Evolutionary conservation across 2,329 filamentous ascomycete species (phyloP).

Genomic region (Stemphylium vesicarium): DNA sequence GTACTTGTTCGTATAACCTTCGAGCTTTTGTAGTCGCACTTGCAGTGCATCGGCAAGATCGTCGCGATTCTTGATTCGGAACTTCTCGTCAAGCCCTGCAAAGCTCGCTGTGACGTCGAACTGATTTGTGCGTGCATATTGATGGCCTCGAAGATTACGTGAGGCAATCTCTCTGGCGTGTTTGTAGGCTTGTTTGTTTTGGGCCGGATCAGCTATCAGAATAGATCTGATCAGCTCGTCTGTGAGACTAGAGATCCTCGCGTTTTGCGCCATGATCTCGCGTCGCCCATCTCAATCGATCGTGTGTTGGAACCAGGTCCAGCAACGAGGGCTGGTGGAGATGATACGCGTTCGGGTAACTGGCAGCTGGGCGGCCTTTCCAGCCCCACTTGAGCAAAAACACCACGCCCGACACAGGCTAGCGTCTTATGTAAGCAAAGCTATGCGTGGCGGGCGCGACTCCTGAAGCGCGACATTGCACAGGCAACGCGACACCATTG

Average conservation of each 20-base stretch:
- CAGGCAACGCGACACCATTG: not conserved
- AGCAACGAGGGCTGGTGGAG: constrained; percentile 3
- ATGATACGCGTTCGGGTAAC: constrained; percentile 17
- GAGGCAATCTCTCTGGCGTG: constrained; percentile 49
- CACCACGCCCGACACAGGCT: constrained; percentile 1
- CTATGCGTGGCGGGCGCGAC: not conserved
- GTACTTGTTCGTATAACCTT: constrained; percentile 64
- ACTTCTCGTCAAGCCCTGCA: constrained; percentile 77
- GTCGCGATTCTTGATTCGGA: constrained; percentile 79
- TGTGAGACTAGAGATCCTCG: constrained; percentile 67
- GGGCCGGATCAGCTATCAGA: constrained; percentile 55
- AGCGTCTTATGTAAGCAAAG: not conserved
- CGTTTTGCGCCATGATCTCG: constrained; percentile 71
- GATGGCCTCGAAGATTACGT: constrained; percentile 49
- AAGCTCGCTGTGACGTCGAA: constrained; percentile 54
- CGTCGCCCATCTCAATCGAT: constrained; percentile 2
- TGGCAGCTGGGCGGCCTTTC: constrained; percentile 5
- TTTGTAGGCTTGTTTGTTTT: constrained; percentile 46
- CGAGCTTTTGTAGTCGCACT: constrained; percentile 65
- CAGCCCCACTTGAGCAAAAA: constrained; percentile 12
- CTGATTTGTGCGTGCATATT: constrained; percentile 56
- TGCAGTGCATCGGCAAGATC: constrained; percentile 74
- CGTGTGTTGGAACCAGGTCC: not conserved
- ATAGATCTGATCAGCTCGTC: constrained; percentile 74
- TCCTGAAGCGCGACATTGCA: not conserved